These are phyloP conservation scores for Echeveria elegans DNA, from an alignment of 164 flowering plant species.

Conservation along the genomic window DNA sequence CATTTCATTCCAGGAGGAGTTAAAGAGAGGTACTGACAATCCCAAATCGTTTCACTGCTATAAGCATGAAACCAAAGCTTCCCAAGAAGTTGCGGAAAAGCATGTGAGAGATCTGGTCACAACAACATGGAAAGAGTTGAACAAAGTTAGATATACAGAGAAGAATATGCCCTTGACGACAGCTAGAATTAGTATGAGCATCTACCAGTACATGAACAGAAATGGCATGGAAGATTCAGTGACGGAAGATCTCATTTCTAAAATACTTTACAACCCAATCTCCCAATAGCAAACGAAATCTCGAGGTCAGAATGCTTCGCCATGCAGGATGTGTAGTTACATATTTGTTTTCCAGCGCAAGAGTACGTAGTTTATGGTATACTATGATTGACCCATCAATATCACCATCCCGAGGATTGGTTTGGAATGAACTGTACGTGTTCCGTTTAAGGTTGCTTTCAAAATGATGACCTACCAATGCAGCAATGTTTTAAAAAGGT, in stretches of 20 bases:
- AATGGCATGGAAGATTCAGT: conserved; percentile 6
- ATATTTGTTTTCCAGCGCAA: no score
- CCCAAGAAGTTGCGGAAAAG: conserved; percentile 15
- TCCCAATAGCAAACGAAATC: neutral
- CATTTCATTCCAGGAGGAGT: conserved; percentile 13
- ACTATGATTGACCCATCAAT: neutral
- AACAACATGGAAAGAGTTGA: conserved; percentile 17
- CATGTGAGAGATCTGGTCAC: conserved; percentile 5
- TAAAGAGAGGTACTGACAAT: conserved; percentile 12
- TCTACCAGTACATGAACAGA: conserved; percentile 16
- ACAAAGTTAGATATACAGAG: neutral
- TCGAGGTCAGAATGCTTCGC: neutral
- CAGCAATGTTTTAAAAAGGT: neutral
- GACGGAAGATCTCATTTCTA: neutral
- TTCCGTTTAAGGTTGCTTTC: neutral
- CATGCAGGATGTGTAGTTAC: neutral
- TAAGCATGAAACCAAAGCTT: conserved; percentile 8
- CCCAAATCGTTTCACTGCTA: conserved; percentile 13
- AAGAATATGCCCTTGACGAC: conserved; percentile 8
- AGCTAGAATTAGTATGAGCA: conserved; percentile 17
- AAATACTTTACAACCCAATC: neutral
- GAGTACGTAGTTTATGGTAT: no score
- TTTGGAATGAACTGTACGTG: neutral
- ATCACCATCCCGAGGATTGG: neutral
- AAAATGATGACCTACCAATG: neutral